Base-by-base conservation (phyloP, 495 filamentous ascomycete species). In the Neurospora sp. region DNA sequence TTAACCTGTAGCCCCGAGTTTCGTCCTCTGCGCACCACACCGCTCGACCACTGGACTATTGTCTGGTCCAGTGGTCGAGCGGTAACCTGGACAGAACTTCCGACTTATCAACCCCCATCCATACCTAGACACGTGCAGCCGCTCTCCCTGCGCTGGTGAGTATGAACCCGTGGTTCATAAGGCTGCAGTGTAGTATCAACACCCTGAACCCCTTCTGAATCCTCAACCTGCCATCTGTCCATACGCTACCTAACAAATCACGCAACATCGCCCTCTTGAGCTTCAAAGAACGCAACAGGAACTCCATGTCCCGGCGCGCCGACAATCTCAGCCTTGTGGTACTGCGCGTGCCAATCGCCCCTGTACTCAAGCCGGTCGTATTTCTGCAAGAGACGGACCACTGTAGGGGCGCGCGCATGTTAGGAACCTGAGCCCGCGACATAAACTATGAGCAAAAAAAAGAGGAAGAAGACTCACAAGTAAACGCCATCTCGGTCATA, bases 341-440 rank as follows among this genome's bases (percentile, higher is more conserved):
- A 74, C 72, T 84, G 83, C 18, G 79, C 79, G 40, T 81, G 70
- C 79, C 79, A 81, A 31, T 84, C 77, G 20, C 86, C 85, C 14
- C 83, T 76, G 71, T 81, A 81, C 73, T 87, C 80, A 59, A 91
- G 81, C 61, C 80, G 74, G 53, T 88, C 84, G 79, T 89, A 92
- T 68, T 82, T 84, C 82, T 92, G 91, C 73, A 91, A 72, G 31
- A 92, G 81, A 35, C 88, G 79, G 18, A 90, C 87, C 69, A 84
- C 83, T 84, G 20, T 8, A 69, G 48, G 9, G 31, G 27, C 5
- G 1, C 7, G 27, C 5, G 1, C 7, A 38, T 39, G 70, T 74
- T 40, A 72, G 66, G 37, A 8, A 18, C 3, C 16, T 44, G 6
- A 20, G 3, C 40, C 40, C 20, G 41, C 20, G 41, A 42, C 0